These are phyloP conservation scores for Diophrys sp. DNA, from an alignment of 73 alveolate species.

Conservation along the genomic window DNA sequence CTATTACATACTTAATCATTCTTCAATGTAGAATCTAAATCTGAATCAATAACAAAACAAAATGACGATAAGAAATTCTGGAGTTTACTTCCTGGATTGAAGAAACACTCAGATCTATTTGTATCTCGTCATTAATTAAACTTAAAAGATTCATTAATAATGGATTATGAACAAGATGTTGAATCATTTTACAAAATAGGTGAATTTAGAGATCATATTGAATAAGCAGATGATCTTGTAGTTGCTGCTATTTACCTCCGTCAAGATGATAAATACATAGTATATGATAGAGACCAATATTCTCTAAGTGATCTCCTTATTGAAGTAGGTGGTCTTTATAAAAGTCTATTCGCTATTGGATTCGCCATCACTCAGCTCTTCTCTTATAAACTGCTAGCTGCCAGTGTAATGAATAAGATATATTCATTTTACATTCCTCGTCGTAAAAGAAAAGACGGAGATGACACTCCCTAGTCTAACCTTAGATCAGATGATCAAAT, in stretches of 20 bases:
- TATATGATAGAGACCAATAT: conserved; percentile 1
- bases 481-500: no score
- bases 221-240: background rate
- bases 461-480: background rate
- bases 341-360: conserved; percentile 9
- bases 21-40: background rate
- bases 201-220: background rate
- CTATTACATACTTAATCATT: background rate
- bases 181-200: background rate
- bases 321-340: conserved; percentile 3
- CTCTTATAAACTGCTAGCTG: background rate
- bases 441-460: background rate
- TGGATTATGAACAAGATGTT: background rate
- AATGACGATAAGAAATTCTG: conserved; percentile 2
- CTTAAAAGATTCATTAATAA: background rate
- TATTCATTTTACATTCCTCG: background rate
- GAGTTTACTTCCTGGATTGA: background rate
- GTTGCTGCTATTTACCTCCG: background rate
- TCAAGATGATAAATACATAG: background rate
- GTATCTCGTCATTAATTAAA: background rate
- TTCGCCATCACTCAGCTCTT: background rate
- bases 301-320: background rate
- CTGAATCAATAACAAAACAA: background rate
- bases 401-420: conserved; percentile 1
- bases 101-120: conserved; percentile 1